These are phyloP conservation scores for Penicillium freii DNA, from an alignment of 2,329 filamentous ascomycete genomes.

Conservation along the genomic window DNA sequence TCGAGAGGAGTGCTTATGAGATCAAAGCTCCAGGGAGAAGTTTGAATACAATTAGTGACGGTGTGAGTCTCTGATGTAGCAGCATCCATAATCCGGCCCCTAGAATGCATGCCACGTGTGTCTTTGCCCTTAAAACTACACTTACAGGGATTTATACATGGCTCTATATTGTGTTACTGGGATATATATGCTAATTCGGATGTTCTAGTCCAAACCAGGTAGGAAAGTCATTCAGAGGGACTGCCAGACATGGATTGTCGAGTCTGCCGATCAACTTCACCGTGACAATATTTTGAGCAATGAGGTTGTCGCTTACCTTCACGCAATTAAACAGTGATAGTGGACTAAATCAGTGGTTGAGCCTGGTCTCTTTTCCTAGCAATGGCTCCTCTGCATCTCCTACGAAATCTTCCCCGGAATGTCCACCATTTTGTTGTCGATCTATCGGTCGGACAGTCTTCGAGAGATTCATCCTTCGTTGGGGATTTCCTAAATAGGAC, in stretches of 20 bases:
- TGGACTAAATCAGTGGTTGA: background rate
- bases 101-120: background rate
- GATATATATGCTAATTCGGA: background rate
- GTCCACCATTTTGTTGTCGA: background rate
- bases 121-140: background rate
- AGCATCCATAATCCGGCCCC: background rate
- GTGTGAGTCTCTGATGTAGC: background rate
- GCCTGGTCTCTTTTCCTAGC: background rate
- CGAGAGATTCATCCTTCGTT: background rate
- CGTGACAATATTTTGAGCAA: constrained; percentile 27
- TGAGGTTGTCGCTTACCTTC: constrained; percentile 27
- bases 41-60: constrained; percentile 4
- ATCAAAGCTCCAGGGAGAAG: constrained; percentile 4
- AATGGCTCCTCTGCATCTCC: background rate
- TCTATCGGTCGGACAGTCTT: background rate
- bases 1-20: constrained; percentile 26
- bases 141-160: too few relatives aligned
- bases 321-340: constrained; percentile 24
- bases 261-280: constrained; percentile 33
- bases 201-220: background rate
- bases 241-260: constrained; percentile 41
- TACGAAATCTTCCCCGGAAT: background rate
- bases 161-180: too few relatives aligned
- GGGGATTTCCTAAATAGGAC: background rate
- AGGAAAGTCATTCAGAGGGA: constrained; percentile 31